Evolutionary conservation across 148 eudicot species (phyloP).

Genomic region (Salicornia ramosissima): DNA sequence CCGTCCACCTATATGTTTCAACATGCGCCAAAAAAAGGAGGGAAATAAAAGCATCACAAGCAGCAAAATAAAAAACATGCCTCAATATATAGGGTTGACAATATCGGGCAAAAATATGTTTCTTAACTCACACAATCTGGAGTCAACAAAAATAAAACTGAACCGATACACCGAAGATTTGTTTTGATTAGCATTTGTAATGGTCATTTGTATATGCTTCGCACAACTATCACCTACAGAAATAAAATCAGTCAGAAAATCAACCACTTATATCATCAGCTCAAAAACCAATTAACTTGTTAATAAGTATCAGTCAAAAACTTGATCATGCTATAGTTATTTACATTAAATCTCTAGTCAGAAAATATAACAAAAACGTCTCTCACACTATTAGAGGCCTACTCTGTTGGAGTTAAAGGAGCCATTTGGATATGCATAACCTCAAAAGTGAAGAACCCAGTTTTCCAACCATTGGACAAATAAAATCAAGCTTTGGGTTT

Average conservation of each 20-base stretch:
- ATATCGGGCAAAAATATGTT: neutral
- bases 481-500: constrained; percentile 42
- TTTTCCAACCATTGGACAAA: neutral
- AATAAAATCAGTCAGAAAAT: neutral
- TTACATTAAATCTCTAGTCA: neutral
- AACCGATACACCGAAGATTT: neutral
- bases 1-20: neutral
- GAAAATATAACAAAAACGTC: neutral
- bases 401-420: neutral
- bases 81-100: neutral
- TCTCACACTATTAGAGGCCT: neutral
- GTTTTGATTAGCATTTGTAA: neutral
- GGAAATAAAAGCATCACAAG: neutral
- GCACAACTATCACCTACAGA: neutral
- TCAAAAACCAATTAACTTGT: neutral
- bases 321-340: neutral
- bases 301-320: neutral
- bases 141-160: neutral
- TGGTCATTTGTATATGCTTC: neutral
- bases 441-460: neutral
- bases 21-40: neutral
- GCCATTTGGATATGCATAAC: neutral
- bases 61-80: neutral
- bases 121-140: neutral
- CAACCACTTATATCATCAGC: neutral